Conservation (phyloP, 441 rosid genomes). For the Eutrema salsugineum region DNA sequence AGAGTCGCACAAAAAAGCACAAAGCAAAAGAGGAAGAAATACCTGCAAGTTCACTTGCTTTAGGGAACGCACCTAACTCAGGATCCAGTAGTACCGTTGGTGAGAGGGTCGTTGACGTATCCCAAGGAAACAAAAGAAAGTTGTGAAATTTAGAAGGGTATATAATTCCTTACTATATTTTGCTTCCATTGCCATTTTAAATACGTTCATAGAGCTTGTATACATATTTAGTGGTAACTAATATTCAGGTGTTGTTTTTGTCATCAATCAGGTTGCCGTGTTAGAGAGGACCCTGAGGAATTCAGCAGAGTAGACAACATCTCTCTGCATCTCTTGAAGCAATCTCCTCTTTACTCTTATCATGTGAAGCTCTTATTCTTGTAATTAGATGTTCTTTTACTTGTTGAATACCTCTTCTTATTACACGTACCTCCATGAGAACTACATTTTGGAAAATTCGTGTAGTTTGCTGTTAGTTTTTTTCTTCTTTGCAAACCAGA, state of each 20-base stretch:
- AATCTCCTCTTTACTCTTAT: constrained; percentile 9
- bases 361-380: constrained; percentile 17
- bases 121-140: constrained; percentile 34
- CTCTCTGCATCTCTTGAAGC: constrained; percentile 8
- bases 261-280: constrained; percentile 39
- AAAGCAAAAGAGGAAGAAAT: constrained; percentile 31
- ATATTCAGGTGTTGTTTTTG: constrained; percentile 33
- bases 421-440: constrained; percentile 6
- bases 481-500: background rate
- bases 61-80: constrained; percentile 46
- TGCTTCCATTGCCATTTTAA: constrained; percentile 19
- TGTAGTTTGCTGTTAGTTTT: background rate
- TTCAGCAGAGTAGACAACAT: constrained; percentile 7
- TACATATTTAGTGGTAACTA: constrained; percentile 36
- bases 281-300: constrained; percentile 2
- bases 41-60: constrained; percentile 32
- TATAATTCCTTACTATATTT: constrained; percentile 38
- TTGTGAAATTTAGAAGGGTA: constrained; percentile 39
- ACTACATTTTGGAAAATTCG: constrained; percentile 15
- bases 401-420: background rate
- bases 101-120: constrained; percentile 37
- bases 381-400: constrained; percentile 22
- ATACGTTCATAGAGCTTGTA: background rate
- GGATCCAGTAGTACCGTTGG: constrained; percentile 39
- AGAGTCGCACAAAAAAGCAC: constrained; percentile 35